A percentile compares a stretch with the other conserved stretches of the same genome.
phyloP scores from a whole-genome alignment of 805 yeast species.

The Starmerella ratchasimensis region DNA sequence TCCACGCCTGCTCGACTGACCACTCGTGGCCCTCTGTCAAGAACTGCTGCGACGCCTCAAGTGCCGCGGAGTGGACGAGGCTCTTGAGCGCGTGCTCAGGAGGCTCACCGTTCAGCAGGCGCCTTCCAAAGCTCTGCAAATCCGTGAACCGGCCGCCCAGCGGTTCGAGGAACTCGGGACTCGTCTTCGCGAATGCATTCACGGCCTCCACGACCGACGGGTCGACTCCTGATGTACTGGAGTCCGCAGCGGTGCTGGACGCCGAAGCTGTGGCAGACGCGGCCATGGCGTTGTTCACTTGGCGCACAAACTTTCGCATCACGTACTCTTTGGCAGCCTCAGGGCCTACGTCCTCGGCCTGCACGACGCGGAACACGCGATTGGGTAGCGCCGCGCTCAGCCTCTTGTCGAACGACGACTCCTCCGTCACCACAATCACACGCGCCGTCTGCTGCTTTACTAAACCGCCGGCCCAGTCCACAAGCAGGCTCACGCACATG shows the following conservation, averaged over 20 bases:
- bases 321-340: slow-evolving; percentile 61
- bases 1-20: slow-evolving; percentile 80
- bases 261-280: slow-evolving; percentile 1
- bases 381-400: slow-evolving; percentile 67
- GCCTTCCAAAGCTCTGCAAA: slow-evolving; percentile 75
- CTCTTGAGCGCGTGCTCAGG: slow-evolving; percentile 64
- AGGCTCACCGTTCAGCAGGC: slow-evolving; percentile 75
- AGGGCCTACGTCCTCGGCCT: slow-evolving; percentile 68
- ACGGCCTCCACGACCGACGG: too few species aligned
- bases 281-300: too few species aligned
- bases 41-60: slow-evolving; percentile 75
- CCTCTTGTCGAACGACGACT: slow-evolving; percentile 54
- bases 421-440: slow-evolving; percentile 75
- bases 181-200: slow-evolving; percentile 20
- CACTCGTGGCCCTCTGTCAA: slow-evolving; percentile 35
- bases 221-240: too few species aligned
- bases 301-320: slow-evolving; percentile 23
- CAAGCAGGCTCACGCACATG: slow-evolving; percentile 48
- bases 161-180: slow-evolving; percentile 37
- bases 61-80: slow-evolving; percentile 72
- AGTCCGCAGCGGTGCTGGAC: slow-evolving; percentile 1
- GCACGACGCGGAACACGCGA: slow-evolving; percentile 64
- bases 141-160: slow-evolving; percentile 94
- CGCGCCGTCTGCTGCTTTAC: slow-evolving; percentile 73
- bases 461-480: slow-evolving; percentile 80